A percentile compares a stretch with the other conserved stretches of the same genome.
These are phyloP conservation scores for Pseudonitzschia multiseries DNA, from an alignment of 108 stramenopile species.

Conservation along the genomic window DNA sequence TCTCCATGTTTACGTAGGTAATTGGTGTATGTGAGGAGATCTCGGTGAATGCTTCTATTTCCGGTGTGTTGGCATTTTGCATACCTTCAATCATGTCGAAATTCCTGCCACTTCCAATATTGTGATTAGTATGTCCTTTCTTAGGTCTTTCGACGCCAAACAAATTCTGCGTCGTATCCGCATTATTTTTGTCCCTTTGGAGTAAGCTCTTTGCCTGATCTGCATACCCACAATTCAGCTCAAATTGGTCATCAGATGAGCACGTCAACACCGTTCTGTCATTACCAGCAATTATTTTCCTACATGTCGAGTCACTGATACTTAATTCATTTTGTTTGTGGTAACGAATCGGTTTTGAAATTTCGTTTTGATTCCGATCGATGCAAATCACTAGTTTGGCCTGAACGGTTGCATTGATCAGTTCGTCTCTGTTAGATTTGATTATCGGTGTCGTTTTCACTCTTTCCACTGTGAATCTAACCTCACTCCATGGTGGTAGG, in stretches of 20 bases:
- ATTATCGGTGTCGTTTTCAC: conserved; percentile 16
- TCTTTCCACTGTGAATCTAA: conserved; percentile 21
- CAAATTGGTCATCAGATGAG: no score
- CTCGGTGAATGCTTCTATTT: not conserved
- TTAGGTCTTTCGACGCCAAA: not conserved
- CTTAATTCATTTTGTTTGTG: not conserved
- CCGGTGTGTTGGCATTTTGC: not conserved
- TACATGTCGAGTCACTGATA: not conserved
- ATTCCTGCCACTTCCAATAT: not conserved
- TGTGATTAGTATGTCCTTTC: not conserved
- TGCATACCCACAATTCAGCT: no score
- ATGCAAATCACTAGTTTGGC: conserved; percentile 10
- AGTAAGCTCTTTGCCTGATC: no score
- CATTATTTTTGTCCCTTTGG: no score
- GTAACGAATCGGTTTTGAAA: not conserved
- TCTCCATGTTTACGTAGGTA: conserved; percentile 21
- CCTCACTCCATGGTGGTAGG: conserved; percentile 1
- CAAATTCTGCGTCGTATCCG: not conserved
- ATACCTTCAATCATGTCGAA: not conserved
- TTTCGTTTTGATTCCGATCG: not conserved
- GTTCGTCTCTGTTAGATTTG: not conserved
- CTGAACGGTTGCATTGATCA: not conserved
- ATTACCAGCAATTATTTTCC: not conserved
- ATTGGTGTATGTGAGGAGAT: conserved; percentile 10
- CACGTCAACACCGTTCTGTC: not conserved